Evolutionary conservation across 1,139 yeast genomes (phyloP), one percentile per base, ranked within the genome.

Genomic region (Kodamaea derodonti): DNA sequence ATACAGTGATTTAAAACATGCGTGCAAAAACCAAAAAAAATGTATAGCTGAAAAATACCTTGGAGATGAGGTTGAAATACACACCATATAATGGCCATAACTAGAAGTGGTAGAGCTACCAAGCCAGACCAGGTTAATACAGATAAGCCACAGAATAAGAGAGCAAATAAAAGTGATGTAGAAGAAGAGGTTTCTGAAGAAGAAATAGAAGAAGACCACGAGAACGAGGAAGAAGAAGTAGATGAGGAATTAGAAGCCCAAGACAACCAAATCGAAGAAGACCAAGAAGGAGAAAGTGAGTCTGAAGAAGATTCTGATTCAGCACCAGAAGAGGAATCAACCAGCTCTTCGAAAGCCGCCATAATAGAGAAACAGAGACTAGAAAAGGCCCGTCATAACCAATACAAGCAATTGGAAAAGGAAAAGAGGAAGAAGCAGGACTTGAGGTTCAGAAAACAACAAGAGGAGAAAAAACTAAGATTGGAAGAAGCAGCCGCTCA

Each of bases 361-460:
- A 44, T 65, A 20, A 54, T 70, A 39, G 56, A 56, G 34, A 54
- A 62, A 35, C 62, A 70, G 39, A 61, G 59, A 32, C 58, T 65
- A 39, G 53, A 55, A 31, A 46, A 51, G 33, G 57, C 60, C 33
- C 51, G 64, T 15, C 56, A 65, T 34, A 60, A 58, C 33, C 56
- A 60, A 43, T 52, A 56, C 38, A 62, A 62, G 41, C 56, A 57
- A 42, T 49, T 53, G 38, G 62, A 68, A 43, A 69, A 63, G 52
- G 74, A 71, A 45, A 73, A 65, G 55, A 66, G 83, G 62, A 69
- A 73, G 53, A 58, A 66, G 47, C 67, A 65, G 43, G 71, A 76
- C 46, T 57, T 62, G 39, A 61, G 59, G 33, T 72, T 70, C 46
- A 62, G 67, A 42, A 74, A 76, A 48, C 80, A 78, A 49, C 66